Percentiles rank a stretch among this genome's conserved stretches.
Conservation (phyloP, 805 yeast species). For the Lipomyces anomalus region DNA sequence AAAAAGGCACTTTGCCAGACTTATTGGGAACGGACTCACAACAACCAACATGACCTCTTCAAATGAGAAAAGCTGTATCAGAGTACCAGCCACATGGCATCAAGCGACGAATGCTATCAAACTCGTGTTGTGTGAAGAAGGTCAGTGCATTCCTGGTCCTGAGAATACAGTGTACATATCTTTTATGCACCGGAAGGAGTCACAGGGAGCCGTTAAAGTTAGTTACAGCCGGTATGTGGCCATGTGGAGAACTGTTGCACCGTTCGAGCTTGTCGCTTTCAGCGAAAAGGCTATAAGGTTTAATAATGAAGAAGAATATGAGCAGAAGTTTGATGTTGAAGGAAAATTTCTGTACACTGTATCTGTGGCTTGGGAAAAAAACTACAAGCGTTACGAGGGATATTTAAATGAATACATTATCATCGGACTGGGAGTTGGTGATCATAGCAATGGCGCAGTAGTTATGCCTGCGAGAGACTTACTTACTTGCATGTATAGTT, state of each 20-base stretch:
- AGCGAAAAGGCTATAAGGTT: constrained; percentile 10
- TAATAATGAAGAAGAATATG: constrained; percentile 23
- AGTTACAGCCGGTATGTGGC: constrained; percentile 18
- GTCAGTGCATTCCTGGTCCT: constrained; percentile 18
- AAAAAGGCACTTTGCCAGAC: constrained; percentile 16
- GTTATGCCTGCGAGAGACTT: constrained; percentile 19
- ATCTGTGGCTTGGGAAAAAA: constrained; percentile 19
- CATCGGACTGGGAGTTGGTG: constrained; percentile 20
- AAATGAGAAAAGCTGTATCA: constrained; percentile 13
- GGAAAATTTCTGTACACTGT: constrained; percentile 22
- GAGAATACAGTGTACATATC: constrained; percentile 19
- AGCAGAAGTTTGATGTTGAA: constrained; percentile 18
- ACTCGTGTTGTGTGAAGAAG: constrained; percentile 20
- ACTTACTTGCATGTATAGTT: constrained; percentile 11
- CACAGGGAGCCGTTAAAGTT: constrained; percentile 12
- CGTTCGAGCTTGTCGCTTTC: constrained; percentile 18
- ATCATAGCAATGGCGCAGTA: constrained; percentile 21
- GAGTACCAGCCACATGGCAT: constrained; percentile 19
- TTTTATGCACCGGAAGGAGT: constrained; percentile 16
- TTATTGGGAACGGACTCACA: constrained; percentile 22
- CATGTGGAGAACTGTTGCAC: constrained; percentile 16
- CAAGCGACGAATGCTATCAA: constrained; percentile 23
- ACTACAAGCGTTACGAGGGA: constrained; percentile 20
- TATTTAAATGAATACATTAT: constrained; percentile 19
- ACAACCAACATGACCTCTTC: constrained; percentile 20